A percentile compares a stretch with the other conserved stretches of the same genome.
phyloP scores from a whole-genome alignment of 148 eudicot species.

The Persicaria maculosa region DNA sequence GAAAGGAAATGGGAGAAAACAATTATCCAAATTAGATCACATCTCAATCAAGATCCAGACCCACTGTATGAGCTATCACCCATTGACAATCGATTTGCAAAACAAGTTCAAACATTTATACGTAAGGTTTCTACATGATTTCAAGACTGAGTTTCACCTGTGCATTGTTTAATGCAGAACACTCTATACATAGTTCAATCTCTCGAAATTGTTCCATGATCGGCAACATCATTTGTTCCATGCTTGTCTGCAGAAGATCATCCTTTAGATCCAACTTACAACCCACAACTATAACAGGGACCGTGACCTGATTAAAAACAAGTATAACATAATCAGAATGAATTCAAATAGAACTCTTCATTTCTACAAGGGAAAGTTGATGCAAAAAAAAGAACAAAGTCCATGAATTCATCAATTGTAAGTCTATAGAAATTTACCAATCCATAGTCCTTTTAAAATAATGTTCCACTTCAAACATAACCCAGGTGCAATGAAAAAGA shows the following conservation, averaged over 20 bases:
- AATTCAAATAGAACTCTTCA: background rate
- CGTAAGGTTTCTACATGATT: background rate
- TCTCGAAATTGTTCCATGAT: slow-evolving; percentile 95
- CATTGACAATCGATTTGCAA: background rate
- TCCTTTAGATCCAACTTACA: slow-evolving; percentile 88
- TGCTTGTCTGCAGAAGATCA: slow-evolving; percentile 54
- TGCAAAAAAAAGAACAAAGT: background rate
- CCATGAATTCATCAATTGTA: background rate
- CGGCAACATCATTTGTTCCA: slow-evolving; percentile 90
- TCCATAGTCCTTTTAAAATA: background rate
- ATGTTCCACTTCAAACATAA: background rate
- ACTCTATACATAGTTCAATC: slow-evolving; percentile 90
- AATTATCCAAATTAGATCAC: background rate
- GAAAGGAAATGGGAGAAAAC: background rate
- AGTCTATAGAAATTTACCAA: background rate
- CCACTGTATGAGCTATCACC: background rate
- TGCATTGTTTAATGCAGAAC: slow-evolving; percentile 64
- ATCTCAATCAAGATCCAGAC: background rate
- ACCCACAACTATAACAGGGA: slow-evolving; percentile 91
- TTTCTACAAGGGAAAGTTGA: background rate
- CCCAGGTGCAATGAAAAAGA: background rate
- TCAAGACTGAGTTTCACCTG: slow-evolving; percentile 41
- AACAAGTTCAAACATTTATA: background rate
- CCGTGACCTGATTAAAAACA: slow-evolving; percentile 48
- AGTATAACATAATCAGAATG: background rate